Conservation (phyloP, 2,329 filamentous ascomycete species). For the Talaromyces atroroseus region DNA sequence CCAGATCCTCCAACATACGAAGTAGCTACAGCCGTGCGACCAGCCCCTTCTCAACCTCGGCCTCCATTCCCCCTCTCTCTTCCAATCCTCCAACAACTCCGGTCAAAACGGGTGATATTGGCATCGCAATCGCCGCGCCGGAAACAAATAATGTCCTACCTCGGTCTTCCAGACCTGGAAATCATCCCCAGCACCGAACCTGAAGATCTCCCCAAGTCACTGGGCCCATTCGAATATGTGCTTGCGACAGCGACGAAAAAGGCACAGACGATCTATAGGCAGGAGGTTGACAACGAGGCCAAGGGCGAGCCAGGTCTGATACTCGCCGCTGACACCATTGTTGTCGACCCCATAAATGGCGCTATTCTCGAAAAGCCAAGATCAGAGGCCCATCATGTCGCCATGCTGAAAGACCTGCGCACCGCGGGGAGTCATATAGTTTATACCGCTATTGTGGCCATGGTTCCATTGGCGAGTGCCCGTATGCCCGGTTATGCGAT, state of each 20-base stretch:
- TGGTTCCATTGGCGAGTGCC: constrained; percentile 76
- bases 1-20: constrained; percentile 12
- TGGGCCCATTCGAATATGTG: constrained; percentile 86
- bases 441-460: constrained; percentile 76
- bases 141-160: constrained; percentile 69
- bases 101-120: constrained; percentile 75
- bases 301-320: constrained; percentile 73
- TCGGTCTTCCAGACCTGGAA: constrained; percentile 77
- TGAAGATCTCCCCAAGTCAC: constrained; percentile 76
- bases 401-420: constrained; percentile 75
- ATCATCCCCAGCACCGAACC: constrained; percentile 75
- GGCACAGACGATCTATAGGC: constrained; percentile 65
- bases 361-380: constrained; percentile 86
- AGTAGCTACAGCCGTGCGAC: constrained; percentile 4
- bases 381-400: constrained; percentile 71
- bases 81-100: constrained; percentile 70
- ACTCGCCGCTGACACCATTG: constrained; percentile 84
- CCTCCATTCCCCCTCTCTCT: constrained; percentile 62
- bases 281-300: constrained; percentile 51
- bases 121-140: constrained; percentile 85
- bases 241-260: constrained; percentile 80
- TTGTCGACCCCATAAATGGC: constrained; percentile 62
- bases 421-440: constrained; percentile 75
- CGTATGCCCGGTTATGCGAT: constrained; percentile 79
- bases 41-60: constrained; percentile 24